These are phyloP conservation scores for Forsythia suspensa DNA, from an alignment of 257 asterid genomes.

Conservation along the genomic window DNA sequence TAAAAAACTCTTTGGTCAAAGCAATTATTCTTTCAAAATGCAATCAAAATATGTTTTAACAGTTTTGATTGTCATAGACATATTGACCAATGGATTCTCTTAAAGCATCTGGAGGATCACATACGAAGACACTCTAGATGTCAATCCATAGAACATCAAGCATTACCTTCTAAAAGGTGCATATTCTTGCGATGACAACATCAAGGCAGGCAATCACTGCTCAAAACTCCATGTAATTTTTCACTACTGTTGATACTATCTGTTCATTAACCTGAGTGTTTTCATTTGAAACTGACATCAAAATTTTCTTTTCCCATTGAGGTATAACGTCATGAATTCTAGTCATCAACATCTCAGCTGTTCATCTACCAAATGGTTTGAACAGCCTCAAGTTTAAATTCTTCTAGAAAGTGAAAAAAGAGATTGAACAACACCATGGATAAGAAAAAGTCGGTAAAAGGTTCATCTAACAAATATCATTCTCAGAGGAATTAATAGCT, in stretches of 20 bases:
- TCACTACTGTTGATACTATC: not conserved
- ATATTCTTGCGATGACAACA: not conserved
- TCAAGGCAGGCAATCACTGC: not conserved
- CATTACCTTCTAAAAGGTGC: not conserved
- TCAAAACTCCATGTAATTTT: not conserved
- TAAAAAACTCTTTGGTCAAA: slow-evolving; percentile 11
- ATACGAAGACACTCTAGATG: not conserved
- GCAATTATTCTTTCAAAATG: not conserved
- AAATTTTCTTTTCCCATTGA: not conserved
- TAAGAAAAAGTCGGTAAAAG: not conserved
- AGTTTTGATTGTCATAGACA: not conserved
- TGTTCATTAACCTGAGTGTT: not conserved
- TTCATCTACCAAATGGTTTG: not conserved
- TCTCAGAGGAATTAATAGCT: not conserved
- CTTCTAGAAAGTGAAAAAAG: not conserved
- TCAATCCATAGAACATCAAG: not conserved
- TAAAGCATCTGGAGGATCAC: not conserved
- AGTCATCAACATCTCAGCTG: not conserved
- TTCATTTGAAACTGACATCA: not conserved
- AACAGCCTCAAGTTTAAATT: not conserved
- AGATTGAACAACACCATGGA: not conserved
- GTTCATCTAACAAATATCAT: not conserved
- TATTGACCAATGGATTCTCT: not conserved
- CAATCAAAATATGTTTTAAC: not conserved
- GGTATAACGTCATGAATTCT: not conserved